Evolutionary conservation across 371 early-diverging fungal genomes (phyloP), one percentile per base, ranked within the genome.

Genomic region (Mortierella sp.): DNA sequence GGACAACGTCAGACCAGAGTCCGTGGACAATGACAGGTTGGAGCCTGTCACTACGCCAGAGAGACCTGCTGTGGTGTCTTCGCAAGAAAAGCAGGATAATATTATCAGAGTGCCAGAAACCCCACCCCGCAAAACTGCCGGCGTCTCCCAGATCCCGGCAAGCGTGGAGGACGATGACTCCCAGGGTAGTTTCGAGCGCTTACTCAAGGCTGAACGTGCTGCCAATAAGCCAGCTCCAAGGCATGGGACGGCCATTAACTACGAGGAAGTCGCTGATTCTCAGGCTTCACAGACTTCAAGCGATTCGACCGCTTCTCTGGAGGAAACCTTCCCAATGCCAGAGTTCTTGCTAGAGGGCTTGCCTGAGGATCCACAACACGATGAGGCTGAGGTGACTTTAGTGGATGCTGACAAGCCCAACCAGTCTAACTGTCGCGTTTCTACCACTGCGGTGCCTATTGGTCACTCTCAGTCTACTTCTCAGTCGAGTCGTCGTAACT

Each of bases 141-240:
- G 34, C 63, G 19, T 21, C 10, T 38, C 24, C 19, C 68, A 78
- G 55, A 45, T 81, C 63, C 70, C 68, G 14, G 71, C 76, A 2
- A 80, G 84, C 8, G 73, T 78, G 5, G 84, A 76, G 16, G 84
- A 74, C 54, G 77, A 80, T 34, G 81, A 28, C 5, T 47, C 72
- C 0, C 16, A 45, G 19, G 34, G 47, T 9, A 74, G 75, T 14
- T 74, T 72, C 34, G 84, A 70, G 70, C 54, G 50, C 28, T 55
- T 38, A n/a, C 65, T 76, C 44, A 73, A 79, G n/a, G 16, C 16
- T 11, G 68, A 65, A 34, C 68, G 52, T 11, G 42, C 45, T 19
- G 34, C 44, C 24, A 34, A 16, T 38, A 44, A 63, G 9, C 50
- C 65, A 19, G 55, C 54, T 13, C 19, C 26, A 10, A n/a, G 21